Base-by-base conservation (phyloP, 208 protist genomes). In the Porcisia hertigi region DNA sequence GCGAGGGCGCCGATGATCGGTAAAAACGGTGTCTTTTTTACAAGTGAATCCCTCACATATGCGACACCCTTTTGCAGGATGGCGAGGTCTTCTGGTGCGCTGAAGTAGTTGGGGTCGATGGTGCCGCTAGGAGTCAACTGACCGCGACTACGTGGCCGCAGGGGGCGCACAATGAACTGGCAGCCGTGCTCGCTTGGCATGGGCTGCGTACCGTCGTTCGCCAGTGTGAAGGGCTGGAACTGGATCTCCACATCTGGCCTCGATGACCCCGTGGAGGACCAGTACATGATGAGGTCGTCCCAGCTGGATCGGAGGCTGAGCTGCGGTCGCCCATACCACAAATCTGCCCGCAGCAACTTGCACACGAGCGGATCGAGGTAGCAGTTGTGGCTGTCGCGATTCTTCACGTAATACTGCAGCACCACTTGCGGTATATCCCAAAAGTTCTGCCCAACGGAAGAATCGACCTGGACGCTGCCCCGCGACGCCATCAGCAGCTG, bases 191-290 rank as follows among this genome's bases (percentile, higher is more conserved):
- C 76, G 30, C 82, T 86, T 2, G 77, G 67, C 54, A 88, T 62
- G 49, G 90, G 88, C 64, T 72, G 77, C 20, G 76, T 85, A 59
- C 89, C 92, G 64, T 92, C 88, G 77, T 90, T 93, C 81, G 89
- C 86, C 49, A 94, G 78, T 12, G 92, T 96, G 70, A 96, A 96
- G 30, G 92, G 92, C 78, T 96, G 92, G 60, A 96, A 93, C 66
- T 88, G 76, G 60, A 96, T 86, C 59, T 90, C 85, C 9, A 93
- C 87, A 59, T 94, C 85, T 14, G 90, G 92, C n/a, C 36, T 79
- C 58, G 76, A 64, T 9, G 59, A 57, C 3, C 76, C 81, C 20
- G 81, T 91, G 36, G 79, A 88, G 47, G 89, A 88, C 84, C 86
- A 92, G 79, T 90, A 94, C 60, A 85, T 77, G 43, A 92, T 60